phyloP scores from a whole-genome alignment of 257 asterid species.

The Lycium barbarum region DNA sequence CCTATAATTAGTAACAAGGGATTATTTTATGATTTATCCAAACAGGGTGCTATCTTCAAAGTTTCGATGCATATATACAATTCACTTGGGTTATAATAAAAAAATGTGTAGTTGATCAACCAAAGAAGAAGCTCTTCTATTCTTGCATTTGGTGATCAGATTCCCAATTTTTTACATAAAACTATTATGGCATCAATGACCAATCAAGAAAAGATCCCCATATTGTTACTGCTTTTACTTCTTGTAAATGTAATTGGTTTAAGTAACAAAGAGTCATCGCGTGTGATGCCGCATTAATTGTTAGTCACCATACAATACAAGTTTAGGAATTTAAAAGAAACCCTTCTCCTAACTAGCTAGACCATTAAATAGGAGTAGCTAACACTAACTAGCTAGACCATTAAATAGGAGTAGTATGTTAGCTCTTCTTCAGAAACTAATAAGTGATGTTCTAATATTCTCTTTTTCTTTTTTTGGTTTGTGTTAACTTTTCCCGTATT shows the following conservation, averaged over 20 bases:
- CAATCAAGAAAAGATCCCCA: not conserved
- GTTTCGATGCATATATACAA: not conserved
- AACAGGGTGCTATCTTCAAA: not conserved
- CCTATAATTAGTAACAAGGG: conserved; percentile 22
- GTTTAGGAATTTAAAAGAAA: not conserved
- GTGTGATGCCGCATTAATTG: not conserved
- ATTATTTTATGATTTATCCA: conserved; percentile 19
- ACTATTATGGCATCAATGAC: not conserved
- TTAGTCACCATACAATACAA: not conserved
- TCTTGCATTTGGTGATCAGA: conserved; percentile 23
- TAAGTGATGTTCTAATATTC: not conserved
- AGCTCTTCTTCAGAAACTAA: not conserved
- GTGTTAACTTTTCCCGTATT: not conserved
- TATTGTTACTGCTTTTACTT: not conserved
- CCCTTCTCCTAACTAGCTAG: not conserved
- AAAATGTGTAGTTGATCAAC: conserved; percentile 26
- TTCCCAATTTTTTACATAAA: conserved; percentile 14
- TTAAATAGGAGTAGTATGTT: not conserved
- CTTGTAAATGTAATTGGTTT: not conserved
- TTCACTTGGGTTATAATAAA: not conserved
- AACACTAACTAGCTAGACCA: not conserved
- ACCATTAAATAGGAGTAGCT: too few species aligned
- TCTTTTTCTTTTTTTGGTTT: not conserved
- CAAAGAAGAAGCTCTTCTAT: not conserved
- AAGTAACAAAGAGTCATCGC: not conserved